Percentiles rank a stretch among this genome's conserved stretches.
These are phyloP conservation scores for Pyricularia pennisetigena DNA, from an alignment of 2,329 filamentous ascomycete genomes.

Conservation along the genomic window DNA sequence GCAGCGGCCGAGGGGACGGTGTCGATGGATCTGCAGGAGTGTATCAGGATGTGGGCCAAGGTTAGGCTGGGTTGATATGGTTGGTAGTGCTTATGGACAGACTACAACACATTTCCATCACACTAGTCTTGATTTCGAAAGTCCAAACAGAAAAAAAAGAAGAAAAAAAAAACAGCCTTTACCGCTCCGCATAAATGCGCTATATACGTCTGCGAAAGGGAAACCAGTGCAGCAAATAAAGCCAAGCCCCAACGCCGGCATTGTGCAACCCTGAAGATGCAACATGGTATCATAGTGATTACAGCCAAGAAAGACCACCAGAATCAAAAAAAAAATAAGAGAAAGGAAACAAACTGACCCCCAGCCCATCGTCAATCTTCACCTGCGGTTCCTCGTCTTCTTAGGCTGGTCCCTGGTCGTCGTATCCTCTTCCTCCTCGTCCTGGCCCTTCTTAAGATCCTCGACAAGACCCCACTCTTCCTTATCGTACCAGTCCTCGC, in stretches of 20 bases:
- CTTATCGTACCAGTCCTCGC: conserved; percentile 82
- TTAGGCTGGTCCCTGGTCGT: conserved; percentile 38
- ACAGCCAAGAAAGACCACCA: not conserved
- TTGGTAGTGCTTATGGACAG: not conserved
- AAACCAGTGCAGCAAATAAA: not conserved
- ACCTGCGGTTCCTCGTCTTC: conserved; percentile 50
- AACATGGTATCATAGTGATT: conserved; percentile 6
- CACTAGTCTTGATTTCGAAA: not conserved
- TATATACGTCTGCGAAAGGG: not conserved
- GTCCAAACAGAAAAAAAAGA: not conserved
- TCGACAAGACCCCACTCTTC: conserved; percentile 69
- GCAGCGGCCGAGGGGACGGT: conserved; percentile 35
- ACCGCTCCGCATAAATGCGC: not conserved
- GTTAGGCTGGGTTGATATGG: conserved; percentile 33
- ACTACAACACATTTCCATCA: not conserved
- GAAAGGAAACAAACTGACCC: not conserved
- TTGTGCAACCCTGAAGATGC: not conserved
- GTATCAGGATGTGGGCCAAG: conserved; percentile 40
- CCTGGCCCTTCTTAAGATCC: conserved; percentile 70
- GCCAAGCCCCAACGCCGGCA: not conserved
- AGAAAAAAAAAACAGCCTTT: not conserved
- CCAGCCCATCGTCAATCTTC: not conserved
- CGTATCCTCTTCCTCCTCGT: conserved; percentile 71
- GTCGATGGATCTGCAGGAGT: conserved; percentile 44
- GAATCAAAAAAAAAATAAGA: not conserved